Conservation (phyloP, 352 stramenopile species). For the Phytophthora sansomeana region DNA sequence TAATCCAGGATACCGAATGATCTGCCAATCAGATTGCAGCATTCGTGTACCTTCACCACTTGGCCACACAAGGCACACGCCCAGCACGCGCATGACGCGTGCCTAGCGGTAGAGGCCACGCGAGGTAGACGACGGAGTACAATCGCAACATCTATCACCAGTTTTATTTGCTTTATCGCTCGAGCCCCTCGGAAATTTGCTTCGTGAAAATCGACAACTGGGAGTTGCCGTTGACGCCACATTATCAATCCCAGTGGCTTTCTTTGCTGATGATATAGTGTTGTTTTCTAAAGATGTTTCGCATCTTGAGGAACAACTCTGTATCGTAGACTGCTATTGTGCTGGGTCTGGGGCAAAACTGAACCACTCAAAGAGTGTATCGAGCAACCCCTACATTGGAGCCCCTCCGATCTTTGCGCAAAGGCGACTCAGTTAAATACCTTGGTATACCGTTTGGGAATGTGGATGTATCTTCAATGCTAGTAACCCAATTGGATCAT, state of each 20-base stretch:
- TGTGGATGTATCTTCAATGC: neutral
- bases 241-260: constrained; percentile 3
- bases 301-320: neutral
- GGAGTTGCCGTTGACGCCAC: no score
- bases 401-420: neutral
- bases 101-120: no score
- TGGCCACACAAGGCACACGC: no score
- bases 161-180: constrained; percentile 3
- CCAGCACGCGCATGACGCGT: no score
- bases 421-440: constrained; percentile 4
- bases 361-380: constrained; percentile 4
- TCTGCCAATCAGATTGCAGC: no score
- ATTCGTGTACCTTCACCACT: no score
- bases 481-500: constrained; percentile 1
- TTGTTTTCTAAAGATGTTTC: neutral
- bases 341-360: constrained; percentile 2
- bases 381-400: neutral
- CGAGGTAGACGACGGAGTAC: no score
- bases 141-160: no score
- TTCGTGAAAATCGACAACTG: no score
- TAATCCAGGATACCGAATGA: no score
- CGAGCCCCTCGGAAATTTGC: neutral
- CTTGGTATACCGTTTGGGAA: constrained; percentile 4
- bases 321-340: constrained; percentile 3
- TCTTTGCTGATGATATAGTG: neutral